Conservation (phyloP, 495 filamentous ascomycete species). For the Lepidopterella palustris region DNA sequence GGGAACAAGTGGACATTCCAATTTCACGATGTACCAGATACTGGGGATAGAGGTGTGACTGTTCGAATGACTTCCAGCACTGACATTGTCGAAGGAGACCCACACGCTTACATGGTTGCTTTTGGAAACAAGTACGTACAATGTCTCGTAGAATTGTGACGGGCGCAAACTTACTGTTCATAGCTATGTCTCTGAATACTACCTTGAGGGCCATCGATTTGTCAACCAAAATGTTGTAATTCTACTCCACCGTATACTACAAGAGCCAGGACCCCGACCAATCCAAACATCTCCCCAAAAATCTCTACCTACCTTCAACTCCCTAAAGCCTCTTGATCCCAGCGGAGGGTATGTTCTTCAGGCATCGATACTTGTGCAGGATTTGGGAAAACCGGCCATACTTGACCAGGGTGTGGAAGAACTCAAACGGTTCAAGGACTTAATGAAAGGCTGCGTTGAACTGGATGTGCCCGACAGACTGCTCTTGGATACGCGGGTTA, state of each 20-base stretch:
- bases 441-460: slow-evolving; percentile 58
- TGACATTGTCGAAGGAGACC: slow-evolving; percentile 37
- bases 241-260: slow-evolving; percentile 33
- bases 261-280: slow-evolving; percentile 13
- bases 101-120: slow-evolving; percentile 37
- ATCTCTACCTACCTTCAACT: slow-evolving; percentile 39
- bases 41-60: slow-evolving; percentile 37
- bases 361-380: slow-evolving; percentile 38
- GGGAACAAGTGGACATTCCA: slow-evolving; percentile 34
- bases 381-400: slow-evolving; percentile 35
- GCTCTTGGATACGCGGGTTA: slow-evolving; percentile 58
- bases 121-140: slow-evolving; percentile 40
- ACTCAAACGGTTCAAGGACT: slow-evolving; percentile 53
- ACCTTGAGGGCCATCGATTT: slow-evolving; percentile 39
- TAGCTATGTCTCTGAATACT: slow-evolving; percentile 41
- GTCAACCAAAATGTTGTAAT: slow-evolving; percentile 43
- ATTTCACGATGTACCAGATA: slow-evolving; percentile 43
- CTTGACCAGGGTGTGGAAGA: slow-evolving; percentile 52
- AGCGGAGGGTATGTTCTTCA: slow-evolving; percentile 39
- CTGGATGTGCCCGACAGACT: slow-evolving; percentile 58
- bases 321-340: slow-evolving; percentile 32
- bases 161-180: slow-evolving; percentile 10
- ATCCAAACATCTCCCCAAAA: slow-evolving; percentile 29
- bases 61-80: slow-evolving; percentile 34
- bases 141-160: not conserved